phyloP scores from a whole-genome alignment of 2,329 filamentous ascomycete genomes.

The Verticillium tricorpus region DNA sequence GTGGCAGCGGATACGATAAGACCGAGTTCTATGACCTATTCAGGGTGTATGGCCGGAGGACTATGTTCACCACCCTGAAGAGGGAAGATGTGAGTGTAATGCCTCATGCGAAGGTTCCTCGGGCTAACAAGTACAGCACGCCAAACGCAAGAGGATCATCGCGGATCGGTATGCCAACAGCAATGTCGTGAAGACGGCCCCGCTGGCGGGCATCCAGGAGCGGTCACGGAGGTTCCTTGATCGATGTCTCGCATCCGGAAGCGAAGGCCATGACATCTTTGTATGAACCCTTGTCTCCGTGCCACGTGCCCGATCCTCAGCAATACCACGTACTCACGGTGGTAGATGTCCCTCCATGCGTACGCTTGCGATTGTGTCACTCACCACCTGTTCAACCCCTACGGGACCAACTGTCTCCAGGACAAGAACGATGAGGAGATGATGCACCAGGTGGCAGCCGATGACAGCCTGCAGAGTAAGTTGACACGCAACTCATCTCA shows the following conservation, averaged over 20 bases:
- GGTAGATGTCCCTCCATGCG: constrained; percentile 44
- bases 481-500: constrained; percentile 1
- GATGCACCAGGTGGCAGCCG: constrained; percentile 65
- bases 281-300: constrained; percentile 30
- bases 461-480: constrained; percentile 63
- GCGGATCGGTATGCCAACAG: constrained; percentile 66
- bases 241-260: constrained; percentile 41
- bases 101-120: background rate
- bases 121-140: constrained; percentile 41
- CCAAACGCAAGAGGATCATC: constrained; percentile 56
- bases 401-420: constrained; percentile 57
- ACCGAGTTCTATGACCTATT: constrained; percentile 62
- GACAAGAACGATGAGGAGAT: constrained; percentile 53
- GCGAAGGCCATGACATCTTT: constrained; percentile 54
- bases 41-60: constrained; percentile 51
- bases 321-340: background rate
- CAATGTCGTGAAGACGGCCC: constrained; percentile 54
- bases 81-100: constrained; percentile 42
- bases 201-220: constrained; percentile 53
- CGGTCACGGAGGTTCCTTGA: constrained; percentile 51
- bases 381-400: constrained; percentile 64
- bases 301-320: background rate
- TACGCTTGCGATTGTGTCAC: constrained; percentile 68
- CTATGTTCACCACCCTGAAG: constrained; percentile 56
- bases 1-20: constrained; percentile 61